Evolutionary conservation across 257 asterid species (phyloP).

Genomic region (Salvia hispanica): DNA sequence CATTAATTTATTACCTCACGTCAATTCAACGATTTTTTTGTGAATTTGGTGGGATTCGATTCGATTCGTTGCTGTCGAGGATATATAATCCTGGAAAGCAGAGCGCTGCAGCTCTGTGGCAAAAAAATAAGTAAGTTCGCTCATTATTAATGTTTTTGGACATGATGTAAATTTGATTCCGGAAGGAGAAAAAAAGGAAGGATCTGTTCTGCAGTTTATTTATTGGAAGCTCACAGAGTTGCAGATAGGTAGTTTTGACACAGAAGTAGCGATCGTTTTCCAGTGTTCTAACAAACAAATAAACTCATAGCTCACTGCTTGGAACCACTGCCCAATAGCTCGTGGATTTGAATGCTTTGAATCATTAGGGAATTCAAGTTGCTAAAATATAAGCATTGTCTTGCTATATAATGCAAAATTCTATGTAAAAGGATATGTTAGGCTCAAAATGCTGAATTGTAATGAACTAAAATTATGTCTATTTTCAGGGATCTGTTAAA

Average conservation of each 20-base stretch:
- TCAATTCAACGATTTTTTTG: neutral
- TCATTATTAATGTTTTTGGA: constrained; percentile 23
- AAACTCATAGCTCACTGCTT: neutral
- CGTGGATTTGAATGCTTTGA: constrained; percentile 5
- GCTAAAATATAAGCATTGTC: neutral
- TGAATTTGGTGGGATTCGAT: constrained; percentile 12
- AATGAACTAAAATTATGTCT: constrained; percentile 21
- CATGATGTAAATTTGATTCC: constrained; percentile 8
- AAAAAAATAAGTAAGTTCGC: constrained; percentile 47
- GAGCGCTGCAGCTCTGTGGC: constrained; percentile 50
- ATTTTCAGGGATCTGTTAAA: constrained; percentile 48
- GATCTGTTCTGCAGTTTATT: constrained; percentile 10
- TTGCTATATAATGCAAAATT: constrained; percentile 20
- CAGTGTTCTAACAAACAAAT: neutral
- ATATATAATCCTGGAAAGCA: constrained; percentile 46
- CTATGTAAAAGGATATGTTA: constrained; percentile 18
- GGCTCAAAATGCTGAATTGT: too few relatives aligned
- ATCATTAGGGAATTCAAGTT: constrained; percentile 15
- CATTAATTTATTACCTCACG: constrained; percentile 8
- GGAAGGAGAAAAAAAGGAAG: neutral
- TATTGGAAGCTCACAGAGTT: constrained; percentile 8
- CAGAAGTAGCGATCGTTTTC: neutral
- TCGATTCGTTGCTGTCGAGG: constrained; percentile 46
- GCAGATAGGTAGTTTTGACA: neutral
- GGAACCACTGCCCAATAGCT: constrained; percentile 13